Base-by-base conservation (phyloP, 306 rosid species). In the Glycine tomentella region DNA sequence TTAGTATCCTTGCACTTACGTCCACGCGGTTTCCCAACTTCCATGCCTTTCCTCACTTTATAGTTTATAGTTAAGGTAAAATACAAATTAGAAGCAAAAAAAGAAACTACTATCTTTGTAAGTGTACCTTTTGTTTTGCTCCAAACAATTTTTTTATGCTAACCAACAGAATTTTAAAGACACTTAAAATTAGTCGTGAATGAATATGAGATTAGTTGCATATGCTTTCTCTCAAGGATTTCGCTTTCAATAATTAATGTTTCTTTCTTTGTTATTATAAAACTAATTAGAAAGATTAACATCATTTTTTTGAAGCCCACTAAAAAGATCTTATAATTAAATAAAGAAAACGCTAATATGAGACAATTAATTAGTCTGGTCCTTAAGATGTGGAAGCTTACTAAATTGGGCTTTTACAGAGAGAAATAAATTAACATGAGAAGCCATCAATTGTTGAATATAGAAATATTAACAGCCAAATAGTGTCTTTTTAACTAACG, bases 21-120 rank as follows among this genome's bases (percentile, higher is more conserved):
- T 25, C 74, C 65, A 82, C 86, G 78, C 81, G 83, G 75, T 69
- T 77, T 81, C 69, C 53, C 76, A 52, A 83, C 82, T 10, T 70
- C 62, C 31, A 25, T 59, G 55, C 58, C 15, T 75, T 58, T 72
- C 31, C 55, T 34, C 20, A 5, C 8, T 69, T 53, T 48, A 34
- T 48, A 9, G 5, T 2, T 50, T 25, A 25, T 25, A 25, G 31
- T 1, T 25, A 25, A 25, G 31, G 31, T 25, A 25, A 7, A 55
- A 48, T 62, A 67, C 81, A 74, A 67, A 67, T 67, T 49, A 76
- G 67, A 70, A 50, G 69, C 53, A 71, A 61, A 53, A 16, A 11
- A 9, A 9, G 51, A 50, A 34, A 25, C 9, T 76, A 59, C 16
- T 51, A 38, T 49, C 33, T 57, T 36, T 68, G 8, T 70, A 15